A percentile compares a stretch with the other conserved stretches of the same genome.
These are phyloP conservation scores for Fraxinus platypoda DNA, from an alignment of 305 asterid species.

Conservation along the genomic window DNA sequence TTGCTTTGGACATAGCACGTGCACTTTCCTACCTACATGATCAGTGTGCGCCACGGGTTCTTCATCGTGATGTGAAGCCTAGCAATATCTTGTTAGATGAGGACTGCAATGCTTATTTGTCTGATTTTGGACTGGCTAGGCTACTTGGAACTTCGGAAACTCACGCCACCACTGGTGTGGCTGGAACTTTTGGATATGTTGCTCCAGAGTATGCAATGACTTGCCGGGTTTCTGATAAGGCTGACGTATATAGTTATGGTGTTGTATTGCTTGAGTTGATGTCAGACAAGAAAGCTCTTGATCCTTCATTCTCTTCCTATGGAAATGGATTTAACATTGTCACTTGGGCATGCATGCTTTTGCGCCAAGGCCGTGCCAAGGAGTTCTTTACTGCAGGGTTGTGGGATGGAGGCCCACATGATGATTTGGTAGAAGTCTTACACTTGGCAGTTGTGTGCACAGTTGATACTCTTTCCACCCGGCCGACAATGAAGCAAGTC, in stretches of 20 bases:
- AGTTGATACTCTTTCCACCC: conserved; percentile 64
- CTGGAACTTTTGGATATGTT: conserved; percentile 90
- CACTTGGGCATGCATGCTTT: conserved; percentile 88
- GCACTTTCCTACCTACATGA: conserved; percentile 93
- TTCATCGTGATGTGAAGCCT: conserved; percentile 95
- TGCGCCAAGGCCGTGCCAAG: conserved; percentile 74
- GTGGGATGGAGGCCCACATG: conserved; percentile 92
- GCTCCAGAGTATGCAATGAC: conserved; percentile 97
- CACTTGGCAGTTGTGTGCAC: conserved; percentile 88
- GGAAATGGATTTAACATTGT: conserved; percentile 83
- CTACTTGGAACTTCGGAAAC: conserved; percentile 85
- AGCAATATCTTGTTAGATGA: conserved; percentile 84
- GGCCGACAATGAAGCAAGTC: conserved; percentile 94
- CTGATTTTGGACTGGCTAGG: conserved; percentile 88
- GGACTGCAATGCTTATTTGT: conserved; percentile 75
- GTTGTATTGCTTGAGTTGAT: conserved; percentile 83
- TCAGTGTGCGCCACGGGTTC: conserved; percentile 90
- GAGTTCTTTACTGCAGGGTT: conserved; percentile 81
- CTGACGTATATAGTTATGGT: conserved; percentile 91
- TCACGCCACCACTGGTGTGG: conserved; percentile 88
- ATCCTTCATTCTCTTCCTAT: conserved; percentile 79
- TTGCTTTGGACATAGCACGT: conserved; percentile 78
- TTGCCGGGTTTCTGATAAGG: conserved; percentile 91
- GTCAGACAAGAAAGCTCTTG: conserved; percentile 86
- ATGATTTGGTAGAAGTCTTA: conserved; percentile 76